These are phyloP conservation scores for Aspergillus affinis DNA, from an alignment of 495 filamentous ascomycete species.

Conservation along the genomic window DNA sequence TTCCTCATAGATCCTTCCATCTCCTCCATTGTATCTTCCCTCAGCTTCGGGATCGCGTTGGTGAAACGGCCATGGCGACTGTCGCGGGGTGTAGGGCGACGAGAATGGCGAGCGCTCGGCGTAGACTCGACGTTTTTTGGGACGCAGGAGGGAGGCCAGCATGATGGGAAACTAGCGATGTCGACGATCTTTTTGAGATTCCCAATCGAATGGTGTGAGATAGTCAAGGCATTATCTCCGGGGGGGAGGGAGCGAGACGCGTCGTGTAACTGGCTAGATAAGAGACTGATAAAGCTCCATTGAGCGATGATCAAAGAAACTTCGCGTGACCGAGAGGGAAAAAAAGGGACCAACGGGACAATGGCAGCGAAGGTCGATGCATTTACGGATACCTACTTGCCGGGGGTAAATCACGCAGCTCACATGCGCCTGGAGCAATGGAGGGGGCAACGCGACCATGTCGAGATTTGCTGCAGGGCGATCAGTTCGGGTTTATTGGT, in stretches of 20 bases:
- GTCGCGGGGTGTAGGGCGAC: slow-evolving; percentile 38
- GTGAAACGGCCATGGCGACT: slow-evolving; percentile 34
- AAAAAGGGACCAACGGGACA: slow-evolving; percentile 3
- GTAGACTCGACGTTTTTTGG: slow-evolving; percentile 36
- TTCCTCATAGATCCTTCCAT: slow-evolving; percentile 27
- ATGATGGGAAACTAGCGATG: slow-evolving; percentile 23
- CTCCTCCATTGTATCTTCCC: slow-evolving; percentile 33
- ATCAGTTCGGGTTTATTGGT: not conserved
- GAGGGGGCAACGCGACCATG: slow-evolving; percentile 10
- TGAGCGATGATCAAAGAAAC: slow-evolving; percentile 2
- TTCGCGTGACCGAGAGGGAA: slow-evolving; percentile 11
- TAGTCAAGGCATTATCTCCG: slow-evolving; percentile 5
- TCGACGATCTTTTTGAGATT: not conserved
- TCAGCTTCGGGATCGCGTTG: slow-evolving; percentile 29
- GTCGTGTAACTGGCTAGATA: slow-evolving; percentile 8
- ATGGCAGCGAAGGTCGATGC: slow-evolving; percentile 3
- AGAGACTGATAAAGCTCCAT: slow-evolving; percentile 2
- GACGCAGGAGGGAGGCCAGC: slow-evolving; percentile 49
- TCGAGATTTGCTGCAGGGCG: slow-evolving; percentile 18
- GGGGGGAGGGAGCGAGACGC: not conserved
- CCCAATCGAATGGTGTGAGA: not conserved
- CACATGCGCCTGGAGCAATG: slow-evolving; percentile 21
- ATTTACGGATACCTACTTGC: slow-evolving; percentile 19
- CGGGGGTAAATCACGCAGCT: slow-evolving; percentile 17
- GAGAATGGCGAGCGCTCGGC: slow-evolving; percentile 51